Percentiles rank a stretch among this genome's conserved stretches.
Conservation (phyloP, 1,284 basidiomycete genomes). For the Ustilago sp. region DNA sequence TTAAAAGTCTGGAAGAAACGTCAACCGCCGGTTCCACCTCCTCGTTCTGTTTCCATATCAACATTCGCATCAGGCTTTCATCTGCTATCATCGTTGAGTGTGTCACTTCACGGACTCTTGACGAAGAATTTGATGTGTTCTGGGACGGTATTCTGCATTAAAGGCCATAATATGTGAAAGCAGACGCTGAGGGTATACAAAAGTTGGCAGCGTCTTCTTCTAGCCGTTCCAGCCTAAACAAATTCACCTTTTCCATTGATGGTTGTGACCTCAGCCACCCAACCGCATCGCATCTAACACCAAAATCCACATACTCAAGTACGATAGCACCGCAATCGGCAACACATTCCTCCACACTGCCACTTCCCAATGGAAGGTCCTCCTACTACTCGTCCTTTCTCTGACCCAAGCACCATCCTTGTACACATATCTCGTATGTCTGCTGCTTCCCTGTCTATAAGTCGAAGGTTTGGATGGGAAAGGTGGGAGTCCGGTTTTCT, state of each 20-base stretch:
- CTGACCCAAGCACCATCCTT: conserved; percentile 20
- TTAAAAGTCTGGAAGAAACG: not conserved
- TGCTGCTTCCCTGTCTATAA: conserved; percentile 16
- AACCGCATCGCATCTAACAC: conserved; percentile 49
- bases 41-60: not conserved
- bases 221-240: too few relatives aligned
- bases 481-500: conserved; percentile 18
- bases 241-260: too few relatives aligned
- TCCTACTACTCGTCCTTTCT: conserved; percentile 42
- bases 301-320: conserved; percentile 63
- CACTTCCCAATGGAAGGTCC: conserved; percentile 68
- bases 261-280: not conserved
- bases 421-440: conserved; percentile 21
- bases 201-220: conserved; percentile 2
- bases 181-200: conserved; percentile 12
- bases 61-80: not conserved
- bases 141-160: not conserved
- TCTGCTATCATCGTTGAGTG: too few relatives aligned
- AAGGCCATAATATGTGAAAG: not conserved
- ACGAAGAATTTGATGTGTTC: too few relatives aligned
- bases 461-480: conserved; percentile 24
- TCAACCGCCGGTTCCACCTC: not conserved
- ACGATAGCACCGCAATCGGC: conserved; percentile 62
- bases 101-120: too few relatives aligned
- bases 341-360: conserved; percentile 66